These are phyloP conservation scores for Ophiostoma tasmaniense DNA, from an alignment of 2,329 filamentous ascomycete species.

Conservation along the genomic window DNA sequence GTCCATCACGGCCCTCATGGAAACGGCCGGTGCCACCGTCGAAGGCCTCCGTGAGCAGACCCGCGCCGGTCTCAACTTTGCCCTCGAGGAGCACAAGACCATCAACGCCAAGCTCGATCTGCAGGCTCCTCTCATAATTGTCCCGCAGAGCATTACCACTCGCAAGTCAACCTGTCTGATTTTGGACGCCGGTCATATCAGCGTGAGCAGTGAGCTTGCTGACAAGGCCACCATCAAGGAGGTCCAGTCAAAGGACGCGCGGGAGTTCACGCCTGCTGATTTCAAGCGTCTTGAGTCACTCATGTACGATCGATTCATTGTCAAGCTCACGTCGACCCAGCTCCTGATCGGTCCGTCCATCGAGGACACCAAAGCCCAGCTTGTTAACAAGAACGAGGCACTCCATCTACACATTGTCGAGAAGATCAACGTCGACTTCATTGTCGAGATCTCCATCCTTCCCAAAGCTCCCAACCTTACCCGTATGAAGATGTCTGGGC, in stretches of 20 bases:
- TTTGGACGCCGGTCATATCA: conserved; percentile 90
- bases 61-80: conserved; percentile 89
- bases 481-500: conserved; percentile 82
- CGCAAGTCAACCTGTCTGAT: conserved; percentile 80
- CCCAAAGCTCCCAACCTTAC: conserved; percentile 90
- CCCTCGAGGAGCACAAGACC: conserved; percentile 94
- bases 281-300: conserved; percentile 78
- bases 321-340: conserved; percentile 91
- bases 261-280: conserved; percentile 81
- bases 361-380: conserved; percentile 75
- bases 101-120: conserved; percentile 94
- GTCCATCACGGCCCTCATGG: conserved; percentile 91
- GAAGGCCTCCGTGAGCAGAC: conserved; percentile 94
- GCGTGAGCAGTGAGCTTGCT: conserved; percentile 86
- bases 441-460: conserved; percentile 93
- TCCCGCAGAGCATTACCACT: conserved; percentile 84
- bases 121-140: conserved; percentile 90
- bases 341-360: conserved; percentile 91
- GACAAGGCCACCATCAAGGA: conserved; percentile 85
- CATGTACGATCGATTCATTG: conserved; percentile 95
- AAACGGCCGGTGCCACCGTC: conserved; percentile 89
- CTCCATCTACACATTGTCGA: conserved; percentile 85
- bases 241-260: conserved; percentile 82
- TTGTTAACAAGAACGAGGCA: conserved; percentile 57
- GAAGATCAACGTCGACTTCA: conserved; percentile 93